A percentile compares a stretch with the other conserved stretches of the same genome.
Conservation (phyloP, 2,329 filamentous ascomycete species). For the Coniochaeta ligniaria region DNA sequence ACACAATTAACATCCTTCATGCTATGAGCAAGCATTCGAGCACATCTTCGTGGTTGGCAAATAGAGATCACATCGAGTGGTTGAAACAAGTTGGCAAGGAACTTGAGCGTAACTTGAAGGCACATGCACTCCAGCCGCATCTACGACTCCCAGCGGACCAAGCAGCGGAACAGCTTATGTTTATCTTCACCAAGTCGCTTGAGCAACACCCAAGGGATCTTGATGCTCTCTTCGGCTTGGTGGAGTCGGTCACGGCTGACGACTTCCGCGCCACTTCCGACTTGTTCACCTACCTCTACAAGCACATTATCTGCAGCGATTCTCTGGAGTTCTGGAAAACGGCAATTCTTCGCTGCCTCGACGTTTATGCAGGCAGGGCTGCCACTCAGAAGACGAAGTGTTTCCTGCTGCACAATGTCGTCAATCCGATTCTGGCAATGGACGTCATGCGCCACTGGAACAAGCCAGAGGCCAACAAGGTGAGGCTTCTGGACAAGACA, state of each 20-base stretch:
- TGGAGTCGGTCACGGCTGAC: slow-evolving; percentile 77
- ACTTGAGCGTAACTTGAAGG: slow-evolving; percentile 66
- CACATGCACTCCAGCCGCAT: slow-evolving; percentile 60
- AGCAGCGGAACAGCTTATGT: slow-evolving; percentile 80
- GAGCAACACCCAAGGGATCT: slow-evolving; percentile 67
- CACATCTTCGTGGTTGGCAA: slow-evolving; percentile 65
- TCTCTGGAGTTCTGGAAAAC: slow-evolving; percentile 81
- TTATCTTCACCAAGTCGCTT: slow-evolving; percentile 75
- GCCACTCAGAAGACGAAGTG: slow-evolving; percentile 87
- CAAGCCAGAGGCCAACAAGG: slow-evolving; percentile 44
- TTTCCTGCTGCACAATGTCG: slow-evolving; percentile 83
- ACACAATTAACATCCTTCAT: slow-evolving; percentile 78
- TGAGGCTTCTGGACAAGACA: slow-evolving; percentile 72
- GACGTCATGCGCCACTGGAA: slow-evolving; percentile 84
- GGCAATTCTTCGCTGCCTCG: slow-evolving; percentile 77
- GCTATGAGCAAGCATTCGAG: slow-evolving; percentile 64
- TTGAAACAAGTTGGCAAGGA: slow-evolving; percentile 65
- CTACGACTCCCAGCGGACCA: slow-evolving; percentile 84
- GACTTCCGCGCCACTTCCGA: slow-evolving; percentile 72
- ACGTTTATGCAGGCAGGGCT: slow-evolving; percentile 72
- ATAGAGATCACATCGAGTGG: slow-evolving; percentile 53
- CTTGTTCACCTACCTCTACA: slow-evolving; percentile 78
- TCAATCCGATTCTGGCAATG: slow-evolving; percentile 95
- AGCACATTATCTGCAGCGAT: slow-evolving; percentile 73
- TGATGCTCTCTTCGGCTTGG: slow-evolving; percentile 76